Evolutionary conservation across 257 asterid species (phyloP).

Genomic region (Jaltomata sinuosa): DNA sequence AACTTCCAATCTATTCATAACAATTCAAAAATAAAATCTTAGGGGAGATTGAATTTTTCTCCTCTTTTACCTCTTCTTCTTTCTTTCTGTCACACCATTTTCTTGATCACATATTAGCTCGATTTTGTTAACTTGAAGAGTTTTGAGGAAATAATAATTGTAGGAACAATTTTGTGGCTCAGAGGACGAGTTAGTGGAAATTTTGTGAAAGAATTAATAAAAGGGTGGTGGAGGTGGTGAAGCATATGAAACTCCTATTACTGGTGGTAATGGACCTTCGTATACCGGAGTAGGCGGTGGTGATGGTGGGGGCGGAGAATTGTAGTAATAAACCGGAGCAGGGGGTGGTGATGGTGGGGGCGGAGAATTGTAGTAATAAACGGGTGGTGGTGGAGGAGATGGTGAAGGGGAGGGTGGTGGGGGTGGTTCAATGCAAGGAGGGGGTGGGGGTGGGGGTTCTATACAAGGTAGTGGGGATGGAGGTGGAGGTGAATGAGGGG

Average conservation of each 20-base stretch:
- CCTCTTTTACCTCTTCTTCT: slow-evolving; percentile 16
- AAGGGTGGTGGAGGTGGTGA: slow-evolving; percentile 94
- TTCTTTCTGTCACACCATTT: background rate
- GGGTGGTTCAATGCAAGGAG: slow-evolving; percentile 46
- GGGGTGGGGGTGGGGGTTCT: slow-evolving; percentile 43
- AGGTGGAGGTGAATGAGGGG: slow-evolving; percentile 33
- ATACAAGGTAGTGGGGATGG: slow-evolving; percentile 26
- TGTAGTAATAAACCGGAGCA: too few relatives aligned
- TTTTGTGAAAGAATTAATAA: slow-evolving; percentile 70
- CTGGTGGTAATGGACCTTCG: slow-evolving; percentile 81
- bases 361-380: slow-evolving; percentile 20
- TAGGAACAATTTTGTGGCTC: slow-evolving; percentile 23
- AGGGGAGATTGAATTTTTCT: slow-evolving; percentile 25
- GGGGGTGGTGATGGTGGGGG: slow-evolving; percentile 20
- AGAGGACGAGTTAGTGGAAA: slow-evolving; percentile 34
- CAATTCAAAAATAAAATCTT: slow-evolving; percentile 21
- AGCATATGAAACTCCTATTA: slow-evolving; percentile 59
- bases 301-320: slow-evolving; percentile 73
- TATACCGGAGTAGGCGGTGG: slow-evolving; percentile 20
- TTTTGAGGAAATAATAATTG: slow-evolving; percentile 13
- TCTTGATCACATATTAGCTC: slow-evolving; percentile 21
- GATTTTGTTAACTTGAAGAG: slow-evolving; percentile 7
- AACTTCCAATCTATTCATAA: slow-evolving; percentile 22
- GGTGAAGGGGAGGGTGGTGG: slow-evolving; percentile 40
- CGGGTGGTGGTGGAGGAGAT: slow-evolving; percentile 5